Evolutionary conservation across 352 stramenopile genomes (phyloP), one percentile per base, ranked within the genome.

Genomic region (Pythium rhizo-oryzae): DNA sequence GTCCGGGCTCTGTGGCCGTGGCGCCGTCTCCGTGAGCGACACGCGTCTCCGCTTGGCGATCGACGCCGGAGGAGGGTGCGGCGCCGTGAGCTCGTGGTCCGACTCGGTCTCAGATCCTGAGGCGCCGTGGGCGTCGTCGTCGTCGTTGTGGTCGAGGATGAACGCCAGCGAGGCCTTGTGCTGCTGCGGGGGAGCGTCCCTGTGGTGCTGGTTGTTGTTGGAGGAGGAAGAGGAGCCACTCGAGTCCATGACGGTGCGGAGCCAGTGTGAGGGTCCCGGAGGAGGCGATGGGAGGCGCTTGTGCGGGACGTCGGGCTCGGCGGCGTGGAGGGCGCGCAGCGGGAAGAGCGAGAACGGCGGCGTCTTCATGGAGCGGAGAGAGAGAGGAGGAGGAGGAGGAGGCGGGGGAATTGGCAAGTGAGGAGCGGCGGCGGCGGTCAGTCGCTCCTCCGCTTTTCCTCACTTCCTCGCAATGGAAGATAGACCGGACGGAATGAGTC

Each of bases 91-190:
- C 18, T 71, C 55, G 16, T 54, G 44, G 56, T 71, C 64, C 39
- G 64, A 71, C 50, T 71, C 64, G 57, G 64, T 71, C 6, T 71
- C 64, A 18, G 64, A 71, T 1, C 56, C 56, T 0, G 47, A 52
- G 19, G 41, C 25, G 19, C 19, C 30, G 25, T 23, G 13, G 28
- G n/a, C n/a, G n/a, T n/a, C n/a, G n/a, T 33, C 28, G 25, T 23
- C 25, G n/a, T n/a, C n/a, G 15, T 43, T 11, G 21, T 44, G 41
- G 25, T 57, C 41, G 21, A 69, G 62, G 23, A 69, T 69, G 62
- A 63, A 69, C 39, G 62, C 62, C 28, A 69, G 54, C 43, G 62
- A 69, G 30, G 53, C 52, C 25, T 69, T 69, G 61, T 68, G 16
- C 12, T 37, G 28, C 18, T 30, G 18, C 8, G 6, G 33, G 5